Conservation (phyloP, 2,329 filamentous ascomycete genomes). For the Fusarium robinianum region DNA sequence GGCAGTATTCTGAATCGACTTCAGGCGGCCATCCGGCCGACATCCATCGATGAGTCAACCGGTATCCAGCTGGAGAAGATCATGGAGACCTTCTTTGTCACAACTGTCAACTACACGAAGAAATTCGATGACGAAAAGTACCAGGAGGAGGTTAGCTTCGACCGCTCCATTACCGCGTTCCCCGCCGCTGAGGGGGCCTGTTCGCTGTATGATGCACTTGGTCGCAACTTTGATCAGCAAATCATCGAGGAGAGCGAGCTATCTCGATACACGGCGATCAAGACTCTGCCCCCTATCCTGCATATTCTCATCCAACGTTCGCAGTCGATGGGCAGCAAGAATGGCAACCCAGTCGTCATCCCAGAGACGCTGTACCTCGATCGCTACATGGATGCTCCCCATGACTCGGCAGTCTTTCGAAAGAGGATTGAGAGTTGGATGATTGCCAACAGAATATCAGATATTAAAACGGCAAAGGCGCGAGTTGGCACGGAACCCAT, state of each 20-base stretch:
- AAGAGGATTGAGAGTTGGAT: slow-evolving; percentile 74
- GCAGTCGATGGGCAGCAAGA: slow-evolving; percentile 74
- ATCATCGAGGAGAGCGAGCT: slow-evolving; percentile 68
- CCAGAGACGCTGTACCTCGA: slow-evolving; percentile 84
- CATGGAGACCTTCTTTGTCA: slow-evolving; percentile 70
- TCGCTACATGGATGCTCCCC: slow-evolving; percentile 75
- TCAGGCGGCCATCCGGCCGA: slow-evolving; percentile 82
- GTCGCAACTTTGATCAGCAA: slow-evolving; percentile 82
- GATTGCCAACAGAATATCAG: slow-evolving; percentile 66
- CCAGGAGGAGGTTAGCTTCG: slow-evolving; percentile 56
- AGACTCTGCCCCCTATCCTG: slow-evolving; percentile 78
- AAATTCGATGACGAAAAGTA: slow-evolving; percentile 52
- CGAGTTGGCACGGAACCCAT: slow-evolving; percentile 35
- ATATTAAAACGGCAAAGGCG: slow-evolving; percentile 51
- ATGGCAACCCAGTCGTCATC: slow-evolving; percentile 77
- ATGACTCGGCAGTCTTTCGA: slow-evolving; percentile 63
- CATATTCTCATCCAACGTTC: slow-evolving; percentile 89
- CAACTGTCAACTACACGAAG: slow-evolving; percentile 63
- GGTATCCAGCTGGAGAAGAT: slow-evolving; percentile 82
- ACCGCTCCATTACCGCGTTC: slow-evolving; percentile 66
- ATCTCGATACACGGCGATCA: slow-evolving; percentile 71
- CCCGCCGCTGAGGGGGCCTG: slow-evolving; percentile 54
- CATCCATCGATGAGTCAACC: slow-evolving; percentile 61
- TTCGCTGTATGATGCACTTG: slow-evolving; percentile 82
- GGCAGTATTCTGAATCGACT: slow-evolving; percentile 88